These are phyloP conservation scores for Penicillium sp. DNA, from an alignment of 2,329 filamentous ascomycete genomes.

Conservation along the genomic window DNA sequence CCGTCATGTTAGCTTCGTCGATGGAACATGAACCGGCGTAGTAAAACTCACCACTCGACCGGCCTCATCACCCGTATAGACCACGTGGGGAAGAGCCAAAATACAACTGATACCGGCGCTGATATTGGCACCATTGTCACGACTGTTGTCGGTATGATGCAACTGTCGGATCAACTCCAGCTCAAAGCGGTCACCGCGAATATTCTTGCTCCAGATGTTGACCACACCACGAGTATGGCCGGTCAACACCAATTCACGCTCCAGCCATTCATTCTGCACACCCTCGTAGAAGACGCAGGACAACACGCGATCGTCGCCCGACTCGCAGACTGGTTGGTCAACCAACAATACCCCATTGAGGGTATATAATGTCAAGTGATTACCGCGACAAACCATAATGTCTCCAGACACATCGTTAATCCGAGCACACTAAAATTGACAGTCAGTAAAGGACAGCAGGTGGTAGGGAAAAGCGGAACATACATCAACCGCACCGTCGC, in stretches of 20 bases:
- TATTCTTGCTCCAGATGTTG: conserved; percentile 63
- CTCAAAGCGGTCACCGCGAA: conserved; percentile 65
- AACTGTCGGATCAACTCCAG: conserved; percentile 77
- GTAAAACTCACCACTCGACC: conserved; percentile 71
- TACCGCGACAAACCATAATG: conserved; percentile 77
- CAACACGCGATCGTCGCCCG: conserved; percentile 70
- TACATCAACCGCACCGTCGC: conserved; percentile 51
- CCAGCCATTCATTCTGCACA: conserved; percentile 83
- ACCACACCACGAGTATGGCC: conserved; percentile 81
- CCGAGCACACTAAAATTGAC: conserved; percentile 66
- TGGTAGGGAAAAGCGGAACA: background rate
- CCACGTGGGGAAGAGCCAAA: conserved; percentile 72
- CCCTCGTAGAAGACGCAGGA: conserved; percentile 93
- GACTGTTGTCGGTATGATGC: conserved; percentile 71
- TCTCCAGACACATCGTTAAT: conserved; percentile 92
- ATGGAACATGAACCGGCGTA: background rate
- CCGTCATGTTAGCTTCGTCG: conserved; percentile 16
- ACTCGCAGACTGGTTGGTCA: conserved; percentile 73
- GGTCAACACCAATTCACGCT: conserved; percentile 81
- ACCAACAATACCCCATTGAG: conserved; percentile 82
- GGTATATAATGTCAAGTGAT: conserved; percentile 73
- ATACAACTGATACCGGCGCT: conserved; percentile 78
- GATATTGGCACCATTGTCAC: conserved; percentile 56
- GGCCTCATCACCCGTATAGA: conserved; percentile 93
- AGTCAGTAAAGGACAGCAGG: background rate